Base-by-base conservation (phyloP, 352 stramenopile genomes). In the Blastocystis sp. region DNA sequence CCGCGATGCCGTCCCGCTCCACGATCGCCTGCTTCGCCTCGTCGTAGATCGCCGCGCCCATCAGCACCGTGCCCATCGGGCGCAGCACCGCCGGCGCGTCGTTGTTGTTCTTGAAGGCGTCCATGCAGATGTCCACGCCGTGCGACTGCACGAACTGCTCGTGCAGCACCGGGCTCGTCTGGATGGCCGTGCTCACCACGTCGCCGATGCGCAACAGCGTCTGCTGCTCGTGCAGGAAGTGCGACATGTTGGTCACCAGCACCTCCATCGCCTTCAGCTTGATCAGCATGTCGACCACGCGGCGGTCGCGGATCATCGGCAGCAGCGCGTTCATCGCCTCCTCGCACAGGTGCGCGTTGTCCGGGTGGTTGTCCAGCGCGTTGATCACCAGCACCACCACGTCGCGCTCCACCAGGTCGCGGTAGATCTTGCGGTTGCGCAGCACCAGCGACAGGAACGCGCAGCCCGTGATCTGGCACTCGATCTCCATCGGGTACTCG, bases 401-500 rank as follows among this genome's bases (percentile, higher is more conserved):
- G 24, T 84, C 74, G 28, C 74, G 74, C 74, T 84, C 74, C 74
- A 84, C 74, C n/a, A 84, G 57, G 42, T 84, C 74, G 61, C 74
- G 74, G 57, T 70, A 69, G 45, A 69, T 69, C 54, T 84, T 84
- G 54, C 74, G 74, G 34, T 84, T 68, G 6, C 57, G 74, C 45
- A 84, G 74, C 21, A 84, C 57, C 74, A 84, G 74, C 57, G 45
- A 68, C 74, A 84, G 61, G 74, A 84, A 84, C 57, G 57, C 74
- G 61, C 74, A 84, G 38, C 74, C 74, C 4, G 74, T 84, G 42
- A 84, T 84, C 74, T 84, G 74, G 60, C 74, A 84, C 54, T 84
- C 52, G 52, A 59, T 28, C 54, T 68, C 57, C 19, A 68, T 64
- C 28, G 74, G 74, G 57, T 68, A 84, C 21, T 42, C 34, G 34